These are phyloP conservation scores for Lojkania enalia DNA, from an alignment of 2,329 filamentous ascomycete genomes.

Conservation along the genomic window DNA sequence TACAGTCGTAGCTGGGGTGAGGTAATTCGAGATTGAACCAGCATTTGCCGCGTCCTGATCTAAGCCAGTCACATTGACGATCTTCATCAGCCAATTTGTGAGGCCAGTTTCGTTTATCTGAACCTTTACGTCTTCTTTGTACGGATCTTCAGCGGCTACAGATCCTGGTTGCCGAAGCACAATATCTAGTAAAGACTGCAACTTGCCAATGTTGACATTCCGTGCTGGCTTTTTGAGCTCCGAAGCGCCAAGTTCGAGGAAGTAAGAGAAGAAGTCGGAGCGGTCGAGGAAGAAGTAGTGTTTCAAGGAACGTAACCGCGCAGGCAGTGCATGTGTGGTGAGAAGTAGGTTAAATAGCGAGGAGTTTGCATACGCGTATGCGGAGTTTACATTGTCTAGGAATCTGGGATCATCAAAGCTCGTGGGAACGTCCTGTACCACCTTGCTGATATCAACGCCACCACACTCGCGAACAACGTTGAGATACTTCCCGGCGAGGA, in stretches of 20 bases:
- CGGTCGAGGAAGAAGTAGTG: slow-evolving; percentile 99
- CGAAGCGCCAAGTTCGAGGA: slow-evolving; percentile 86
- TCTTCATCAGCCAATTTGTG: slow-evolving; percentile 90
- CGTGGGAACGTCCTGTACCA: slow-evolving; percentile 81
- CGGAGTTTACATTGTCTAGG: slow-evolving; percentile 91
- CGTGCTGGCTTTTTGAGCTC: slow-evolving; percentile 90
- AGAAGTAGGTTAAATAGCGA: slow-evolving; percentile 88
- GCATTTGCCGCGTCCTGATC: slow-evolving; percentile 72
- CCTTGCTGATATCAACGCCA: slow-evolving; percentile 89
- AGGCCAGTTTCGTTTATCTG: slow-evolving; percentile 95
- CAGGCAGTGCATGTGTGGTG: slow-evolving; percentile 88
- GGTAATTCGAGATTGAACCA: slow-evolving; percentile 68
- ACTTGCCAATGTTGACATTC: slow-evolving; percentile 85
- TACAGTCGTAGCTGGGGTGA: slow-evolving; percentile 65
- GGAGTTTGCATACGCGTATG: slow-evolving; percentile 93
- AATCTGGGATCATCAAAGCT: slow-evolving; percentile 92
- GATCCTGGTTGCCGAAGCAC: slow-evolving; percentile 95
- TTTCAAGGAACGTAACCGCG: slow-evolving; percentile 85
- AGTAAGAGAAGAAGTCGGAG: slow-evolving; percentile 97
- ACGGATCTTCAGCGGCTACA: slow-evolving; percentile 89
- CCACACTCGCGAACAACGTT: slow-evolving; percentile 98
- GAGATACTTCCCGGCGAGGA: slow-evolving; percentile 94
- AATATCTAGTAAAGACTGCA: slow-evolving; percentile 93
- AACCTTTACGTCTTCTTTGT: slow-evolving; percentile 98
- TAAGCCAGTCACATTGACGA: slow-evolving; percentile 94